Base-by-base conservation (phyloP, 2,329 filamentous ascomycete genomes). In the Moelleriella libera region DNA sequence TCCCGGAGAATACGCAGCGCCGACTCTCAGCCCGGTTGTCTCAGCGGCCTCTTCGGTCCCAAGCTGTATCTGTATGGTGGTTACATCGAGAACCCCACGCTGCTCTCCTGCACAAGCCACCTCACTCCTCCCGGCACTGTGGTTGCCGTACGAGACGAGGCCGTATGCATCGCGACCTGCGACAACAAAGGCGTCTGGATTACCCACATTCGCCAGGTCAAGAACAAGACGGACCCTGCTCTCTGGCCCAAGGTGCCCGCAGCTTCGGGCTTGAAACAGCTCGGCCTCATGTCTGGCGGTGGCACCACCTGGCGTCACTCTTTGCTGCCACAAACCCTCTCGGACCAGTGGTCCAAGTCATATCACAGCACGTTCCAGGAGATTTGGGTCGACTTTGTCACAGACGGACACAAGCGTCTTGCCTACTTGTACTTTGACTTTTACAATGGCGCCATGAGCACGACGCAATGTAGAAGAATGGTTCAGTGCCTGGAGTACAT, bases 401-500 rank as follows among this genome's bases (percentile, higher is more conserved):
- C 53, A 8, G 54, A 55, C 7, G 52, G 55, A 9, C 43, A 46
- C 10, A 47, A 51, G 9, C 57, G 55, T 12, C 54, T 62, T 6
- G 66, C 66, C 0, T 67, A 66, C 47, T 51, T 68, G n/a, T 63
- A 65, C 52, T 68, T 66, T 47, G 58, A 68, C 46, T 66, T 67
- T 46, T 69, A 68, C 57, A 69, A 69, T 47, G 66, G 66, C 31
- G 66, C 66, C 45, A 68, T 68, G 65, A 60, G 63, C 28, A 67
- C 65, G 0, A 50, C 49, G 6, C 63, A 68, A 48, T 69, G 66
- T 52, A 58, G 57, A 10, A 58, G 58, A 7, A 54, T 68, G 29
- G 58, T 63, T 45, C 55, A 59, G 6, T 64, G 63, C 10, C 58
- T 69, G 45, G 59, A 62, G 12, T 59, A 59, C 46, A 57, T 68